Evolutionary conservation across 2,329 filamentous ascomycete species (phyloP).

Genomic region (Diaporthe sp.): DNA sequence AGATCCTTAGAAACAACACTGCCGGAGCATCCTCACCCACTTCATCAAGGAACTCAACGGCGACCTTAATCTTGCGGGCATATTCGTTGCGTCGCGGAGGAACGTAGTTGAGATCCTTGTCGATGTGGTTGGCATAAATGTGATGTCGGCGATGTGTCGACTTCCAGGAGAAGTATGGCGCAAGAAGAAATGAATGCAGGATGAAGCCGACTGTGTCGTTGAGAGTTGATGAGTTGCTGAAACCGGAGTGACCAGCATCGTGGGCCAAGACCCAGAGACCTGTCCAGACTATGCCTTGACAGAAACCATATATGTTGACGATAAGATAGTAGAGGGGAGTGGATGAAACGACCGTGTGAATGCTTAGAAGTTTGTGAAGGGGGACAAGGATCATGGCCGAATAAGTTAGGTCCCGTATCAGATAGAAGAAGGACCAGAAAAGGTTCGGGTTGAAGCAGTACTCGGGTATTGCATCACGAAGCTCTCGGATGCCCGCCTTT

Average conservation of each 20-base stretch:
- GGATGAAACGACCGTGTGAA: not conserved
- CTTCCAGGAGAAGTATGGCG: slow-evolving; percentile 82
- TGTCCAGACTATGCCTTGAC: slow-evolving; percentile 71
- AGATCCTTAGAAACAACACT: slow-evolving; percentile 64
- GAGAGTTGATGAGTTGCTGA: slow-evolving; percentile 68
- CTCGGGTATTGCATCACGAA: slow-evolving; percentile 95
- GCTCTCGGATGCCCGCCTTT: slow-evolving; percentile 81
- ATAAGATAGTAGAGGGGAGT: not conserved
- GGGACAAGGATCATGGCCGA: not conserved
- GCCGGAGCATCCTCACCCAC: slow-evolving; percentile 73
- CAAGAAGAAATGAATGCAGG: slow-evolving; percentile 74
- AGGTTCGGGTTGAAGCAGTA: slow-evolving; percentile 78
- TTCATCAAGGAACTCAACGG: slow-evolving; percentile 60
- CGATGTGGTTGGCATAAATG: slow-evolving; percentile 76
- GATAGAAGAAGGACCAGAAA: slow-evolving; percentile 15
- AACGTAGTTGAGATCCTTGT: slow-evolving; percentile 77
- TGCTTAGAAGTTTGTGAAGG: not conserved
- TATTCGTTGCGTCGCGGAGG: slow-evolving; percentile 59
- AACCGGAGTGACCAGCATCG: slow-evolving; percentile 78
- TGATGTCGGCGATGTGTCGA: slow-evolving; percentile 79
- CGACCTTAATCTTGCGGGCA: slow-evolving; percentile 55
- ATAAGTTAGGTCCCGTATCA: slow-evolving; percentile 5
- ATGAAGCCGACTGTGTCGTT: slow-evolving; percentile 76
- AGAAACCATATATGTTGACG: slow-evolving; percentile 67
- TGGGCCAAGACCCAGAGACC: slow-evolving; percentile 80